Percentiles rank a stretch among this genome's conserved stretches.
Conservation (phyloP, 345 rosid species). For the Erucastrum elatum region DNA sequence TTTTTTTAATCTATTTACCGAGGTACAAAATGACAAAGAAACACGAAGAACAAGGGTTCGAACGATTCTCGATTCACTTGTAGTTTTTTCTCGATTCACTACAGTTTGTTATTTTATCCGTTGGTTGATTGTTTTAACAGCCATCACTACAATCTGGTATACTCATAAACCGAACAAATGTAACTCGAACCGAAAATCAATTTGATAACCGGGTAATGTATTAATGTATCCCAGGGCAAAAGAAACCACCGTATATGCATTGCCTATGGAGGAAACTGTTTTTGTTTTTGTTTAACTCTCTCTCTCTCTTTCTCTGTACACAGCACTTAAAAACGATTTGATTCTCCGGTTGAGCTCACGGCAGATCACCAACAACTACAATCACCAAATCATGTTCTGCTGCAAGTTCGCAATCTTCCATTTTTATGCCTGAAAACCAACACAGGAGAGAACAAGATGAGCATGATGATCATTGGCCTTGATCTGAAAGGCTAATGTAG, state of each 20-base stretch:
- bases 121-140: background rate
- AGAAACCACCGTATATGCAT: background rate
- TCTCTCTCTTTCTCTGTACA: slow-evolving; percentile 24
- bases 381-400: slow-evolving; percentile 31
- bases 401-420: slow-evolving; percentile 56
- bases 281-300: slow-evolving; percentile 17
- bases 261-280: slow-evolving; percentile 19
- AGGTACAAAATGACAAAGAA: background rate
- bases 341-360: slow-evolving; percentile 26
- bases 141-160: background rate
- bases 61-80: no score
- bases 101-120: background rate
- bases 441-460: slow-evolving; percentile 2
- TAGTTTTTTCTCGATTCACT: no score
- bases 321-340: slow-evolving; percentile 11
- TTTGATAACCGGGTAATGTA: slow-evolving; percentile 14
- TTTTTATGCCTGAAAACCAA: slow-evolving; percentile 71
- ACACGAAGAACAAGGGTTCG: background rate
- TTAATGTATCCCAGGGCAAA: background rate
- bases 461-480: background rate
- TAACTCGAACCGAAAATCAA: slow-evolving; percentile 10
- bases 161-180: background rate
- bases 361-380: background rate
- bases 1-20: background rate
- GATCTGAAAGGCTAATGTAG: background rate